Evolutionary conservation across 75 land plant genomes (phyloP), one percentile per base, ranked within the genome.

Genomic region (Pinus taeda): DNA sequence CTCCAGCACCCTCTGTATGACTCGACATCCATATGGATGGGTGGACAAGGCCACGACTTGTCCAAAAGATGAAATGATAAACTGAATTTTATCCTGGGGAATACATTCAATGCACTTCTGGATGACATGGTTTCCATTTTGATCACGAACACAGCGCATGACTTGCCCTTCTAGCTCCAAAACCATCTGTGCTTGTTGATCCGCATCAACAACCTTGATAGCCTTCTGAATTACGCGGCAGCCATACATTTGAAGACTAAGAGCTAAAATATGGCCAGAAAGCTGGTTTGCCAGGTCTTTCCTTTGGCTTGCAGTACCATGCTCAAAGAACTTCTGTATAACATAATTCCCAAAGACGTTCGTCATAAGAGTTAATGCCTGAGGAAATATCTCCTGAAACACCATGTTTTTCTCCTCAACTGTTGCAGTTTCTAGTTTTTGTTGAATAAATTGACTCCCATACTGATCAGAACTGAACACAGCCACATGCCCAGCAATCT

Each of bases 321-420:
- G 97, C 89, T 96, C 98, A 82, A 96, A 96, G 75, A 96, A 94
- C 98, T 97, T 97, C 61, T 97, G 98, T 57, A 97, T 91, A 30
- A 97, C 99, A 83, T 97, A 97, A 79, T 97, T 94, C 57, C 99
- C 99, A 85, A 97, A 97, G 18, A 97, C 99, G 86, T 97, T 95
- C 67, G 97, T 94, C 99, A 97, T 97, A 60, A 97, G 83, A 49
- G 88, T 78, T 78, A 87, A 78, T 30, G 95, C 95, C 75, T 91
- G 95, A 59, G 98, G 98, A 59, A 92, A 74, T 2, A 94, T 93
- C 79, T 97, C 99, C 67, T 88, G 83, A 57, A 92, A 97, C 70
- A 97, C 91, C 84, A 87, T 89, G 36, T 78, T 79, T 80, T 94
- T 97, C 77, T n/a, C n/a, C n/a, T n/a, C n/a, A n/a, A n/a, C n/a